These are phyloP conservation scores for Solanum chiquidenum DNA, from an alignment of 257 asterid species.

Conservation along the genomic window DNA sequence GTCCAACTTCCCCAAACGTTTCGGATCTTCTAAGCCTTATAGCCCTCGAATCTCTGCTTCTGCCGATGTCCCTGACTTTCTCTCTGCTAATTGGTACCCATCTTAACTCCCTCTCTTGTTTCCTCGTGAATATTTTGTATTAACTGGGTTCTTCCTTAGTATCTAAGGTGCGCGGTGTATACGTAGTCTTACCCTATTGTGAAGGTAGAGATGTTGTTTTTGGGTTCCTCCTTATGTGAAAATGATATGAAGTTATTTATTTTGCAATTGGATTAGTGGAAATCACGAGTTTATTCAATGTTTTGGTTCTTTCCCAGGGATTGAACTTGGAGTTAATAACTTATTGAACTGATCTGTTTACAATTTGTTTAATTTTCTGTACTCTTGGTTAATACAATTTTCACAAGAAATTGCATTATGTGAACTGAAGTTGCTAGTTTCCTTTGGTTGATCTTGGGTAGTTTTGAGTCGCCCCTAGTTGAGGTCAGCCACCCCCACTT, in stretches of 20 bases:
- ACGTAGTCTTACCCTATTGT: not conserved
- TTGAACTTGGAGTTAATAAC: not conserved
- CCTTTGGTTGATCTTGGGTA: not conserved
- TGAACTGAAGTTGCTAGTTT: not conserved
- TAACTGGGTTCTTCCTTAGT: not conserved
- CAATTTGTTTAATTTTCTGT: not conserved
- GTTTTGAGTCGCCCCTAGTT: not conserved
- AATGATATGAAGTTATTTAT: not conserved
- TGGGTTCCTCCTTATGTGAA: not conserved
- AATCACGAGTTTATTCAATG: not conserved
- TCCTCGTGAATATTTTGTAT: not conserved
- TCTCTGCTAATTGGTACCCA: slow-evolving; percentile 69
- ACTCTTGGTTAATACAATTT: not conserved
- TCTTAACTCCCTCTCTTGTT: not conserved
- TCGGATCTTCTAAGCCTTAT: slow-evolving; percentile 14
- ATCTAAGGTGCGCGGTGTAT: not conserved
- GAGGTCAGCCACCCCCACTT: not conserved
- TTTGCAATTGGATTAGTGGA: not conserved
- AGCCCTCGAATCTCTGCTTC: slow-evolving; percentile 49
- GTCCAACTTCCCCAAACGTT: slow-evolving; percentile 11
- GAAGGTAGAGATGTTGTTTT: not conserved
- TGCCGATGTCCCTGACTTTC: slow-evolving; percentile 73
- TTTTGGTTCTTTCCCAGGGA: not conserved
- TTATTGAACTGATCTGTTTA: not conserved
- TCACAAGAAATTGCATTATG: not conserved